Evolutionary conservation across 2,329 filamentous ascomycete species (phyloP), one percentile per base, ranked within the genome.

Genomic region (Penicillium sp.): DNA sequence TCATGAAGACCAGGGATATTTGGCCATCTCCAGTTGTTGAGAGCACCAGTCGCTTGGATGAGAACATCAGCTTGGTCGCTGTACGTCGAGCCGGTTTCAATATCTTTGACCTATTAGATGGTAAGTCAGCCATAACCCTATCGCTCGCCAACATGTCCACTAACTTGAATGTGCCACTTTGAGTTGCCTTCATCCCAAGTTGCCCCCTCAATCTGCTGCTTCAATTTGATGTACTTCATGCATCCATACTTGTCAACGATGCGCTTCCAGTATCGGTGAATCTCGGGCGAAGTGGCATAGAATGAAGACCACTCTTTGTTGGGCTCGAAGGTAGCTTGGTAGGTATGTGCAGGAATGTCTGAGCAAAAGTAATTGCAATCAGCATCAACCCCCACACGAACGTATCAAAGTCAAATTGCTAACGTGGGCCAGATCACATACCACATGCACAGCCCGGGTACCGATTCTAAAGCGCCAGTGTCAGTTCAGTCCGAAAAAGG

Each of bases 281-380:
- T 84, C 66, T 84, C 81, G 1, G 77, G 74, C 0, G 78, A 75
- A 34, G 76, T 77, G 2, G 78, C 79, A 65, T 82, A 83, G 66
- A 81, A 82, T 12, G 78, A 76, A 5, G 75, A 76, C 81, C 80
- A 83, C 73, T 81, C 69, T 50, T 72, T 71, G 53, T 75, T 75
- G 0, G 81, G 82, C 59, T 81, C 81, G 73, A 82, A 84, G 6
- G 76, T 78, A 61, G 81, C 83, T 58, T 83, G 80, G 53, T 83
- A 82, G 28, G 77, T 78, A 50, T 82, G 79, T 5, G 73, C 73
- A 0, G 80, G 80, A 28, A 82, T 80, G 63, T 83, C 79, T 74
- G 8, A 14, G 2, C 5, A n/a, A 28, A n/a, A 17, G 22, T 2
- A 37, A 7, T 52, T 1, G 10, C 2, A 10, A 10, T 58, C 38